Evolutionary conservation across 495 filamentous ascomycete species (phyloP).

Genomic region (Cryomyces antarcticus): DNA sequence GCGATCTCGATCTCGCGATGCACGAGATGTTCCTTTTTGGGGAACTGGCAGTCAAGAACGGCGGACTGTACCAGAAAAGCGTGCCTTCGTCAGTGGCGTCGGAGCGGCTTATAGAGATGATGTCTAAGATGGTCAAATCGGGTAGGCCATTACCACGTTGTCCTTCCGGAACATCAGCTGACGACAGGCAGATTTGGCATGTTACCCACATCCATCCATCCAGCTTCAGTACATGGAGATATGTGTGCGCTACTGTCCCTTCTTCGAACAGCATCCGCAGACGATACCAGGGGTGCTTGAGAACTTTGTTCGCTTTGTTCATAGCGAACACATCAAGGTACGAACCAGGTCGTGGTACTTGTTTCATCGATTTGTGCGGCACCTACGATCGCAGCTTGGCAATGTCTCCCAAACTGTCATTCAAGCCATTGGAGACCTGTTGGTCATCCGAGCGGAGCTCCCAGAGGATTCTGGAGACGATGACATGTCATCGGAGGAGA

Average conservation of each 20-base stretch:
- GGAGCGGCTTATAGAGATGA: conserved; percentile 67
- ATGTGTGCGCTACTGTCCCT: conserved; percentile 78
- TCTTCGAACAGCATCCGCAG: conserved; percentile 65
- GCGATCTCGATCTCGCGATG: conserved; percentile 86
- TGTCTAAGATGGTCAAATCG: conserved; percentile 82
- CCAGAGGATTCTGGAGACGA: conserved; percentile 60
- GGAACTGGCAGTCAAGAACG: conserved; percentile 68
- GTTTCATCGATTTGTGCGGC: conserved; percentile 83
- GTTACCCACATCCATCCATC: conserved; percentile 73
- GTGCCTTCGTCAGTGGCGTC: conserved; percentile 53
- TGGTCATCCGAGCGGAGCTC: conserved; percentile 77
- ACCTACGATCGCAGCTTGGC: conserved; percentile 59
- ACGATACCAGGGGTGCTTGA: conserved; percentile 75
- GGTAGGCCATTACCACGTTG: conserved; percentile 30
- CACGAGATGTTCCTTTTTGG: conserved; percentile 96
- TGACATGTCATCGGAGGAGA: conserved; percentile 84
- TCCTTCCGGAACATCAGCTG: background rate
- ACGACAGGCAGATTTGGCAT: conserved; percentile 43
- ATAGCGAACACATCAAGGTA: conserved; percentile 67
- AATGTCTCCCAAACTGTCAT: conserved; percentile 80
- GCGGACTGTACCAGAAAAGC: conserved; percentile 65
- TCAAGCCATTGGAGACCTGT: conserved; percentile 67
- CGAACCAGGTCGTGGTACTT: conserved; percentile 89
- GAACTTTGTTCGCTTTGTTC: conserved; percentile 73
- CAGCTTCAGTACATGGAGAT: conserved; percentile 97